These are phyloP conservation scores for Xylariomycetidae sp. DNA, from an alignment of 2,329 filamentous ascomycete genomes.

Conservation along the genomic window DNA sequence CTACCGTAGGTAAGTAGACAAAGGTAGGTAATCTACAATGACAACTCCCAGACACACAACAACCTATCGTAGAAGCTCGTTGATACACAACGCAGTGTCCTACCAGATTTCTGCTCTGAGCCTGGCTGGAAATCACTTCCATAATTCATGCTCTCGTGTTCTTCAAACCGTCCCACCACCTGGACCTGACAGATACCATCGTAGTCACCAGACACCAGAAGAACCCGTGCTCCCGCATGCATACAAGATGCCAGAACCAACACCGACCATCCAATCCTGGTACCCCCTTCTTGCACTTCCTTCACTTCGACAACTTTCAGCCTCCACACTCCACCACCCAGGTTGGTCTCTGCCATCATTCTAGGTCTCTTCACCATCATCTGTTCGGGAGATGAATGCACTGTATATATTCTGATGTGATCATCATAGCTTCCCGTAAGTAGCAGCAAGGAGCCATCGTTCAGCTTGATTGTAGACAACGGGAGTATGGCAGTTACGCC, in stretches of 20 bases:
- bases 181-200: conserved; percentile 53
- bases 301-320: conserved; percentile 55
- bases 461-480: conserved; percentile 39
- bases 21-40: neutral
- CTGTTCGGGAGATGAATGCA: conserved; percentile 36
- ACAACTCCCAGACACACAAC: conserved; percentile 59
- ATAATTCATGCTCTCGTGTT: conserved; percentile 95
- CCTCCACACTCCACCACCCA: conserved; percentile 85
- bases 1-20: neutral
- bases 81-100: conserved; percentile 50
- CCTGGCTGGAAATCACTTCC: conserved; percentile 65
- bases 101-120: conserved; percentile 16
- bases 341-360: conserved; percentile 58
- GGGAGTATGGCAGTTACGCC: conserved; percentile 87
- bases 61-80: conserved; percentile 75
- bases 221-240: conserved; percentile 77
- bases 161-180: conserved; percentile 68
- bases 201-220: conserved; percentile 37
- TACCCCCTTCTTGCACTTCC: conserved; percentile 13
- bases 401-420: conserved; percentile 61
- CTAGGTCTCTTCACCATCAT: conserved; percentile 39
- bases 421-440: conserved; percentile 94
- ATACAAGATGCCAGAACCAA: conserved; percentile 84
- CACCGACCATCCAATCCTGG: conserved; percentile 17
- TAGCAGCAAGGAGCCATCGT: conserved; percentile 51